These are phyloP conservation scores for Citrus cavaleriei DNA, from an alignment of 345 rosid species.

Conservation along the genomic window DNA sequence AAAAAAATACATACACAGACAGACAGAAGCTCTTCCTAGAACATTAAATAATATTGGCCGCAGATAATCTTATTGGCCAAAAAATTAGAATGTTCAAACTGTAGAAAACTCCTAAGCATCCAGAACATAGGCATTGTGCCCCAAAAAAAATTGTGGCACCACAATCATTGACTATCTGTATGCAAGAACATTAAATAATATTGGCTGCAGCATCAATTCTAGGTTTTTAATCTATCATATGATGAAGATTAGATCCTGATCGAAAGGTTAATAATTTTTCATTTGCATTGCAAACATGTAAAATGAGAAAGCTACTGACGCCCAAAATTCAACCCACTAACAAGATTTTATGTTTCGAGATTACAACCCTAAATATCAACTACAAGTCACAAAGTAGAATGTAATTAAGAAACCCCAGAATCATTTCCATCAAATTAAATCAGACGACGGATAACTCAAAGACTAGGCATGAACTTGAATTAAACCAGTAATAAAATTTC, in stretches of 20 bases:
- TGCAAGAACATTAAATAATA: neutral
- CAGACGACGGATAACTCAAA: too few species aligned
- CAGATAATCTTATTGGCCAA: neutral
- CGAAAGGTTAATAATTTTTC: neutral
- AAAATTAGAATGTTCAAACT: neutral
- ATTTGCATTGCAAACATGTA: neutral
- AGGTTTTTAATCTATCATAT: neutral
- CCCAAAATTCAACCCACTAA: neutral
- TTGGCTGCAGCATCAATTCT: neutral
- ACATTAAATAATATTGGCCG: neutral
- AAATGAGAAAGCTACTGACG: neutral
- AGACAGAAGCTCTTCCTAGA: neutral
- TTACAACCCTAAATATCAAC: neutral
- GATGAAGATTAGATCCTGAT: neutral
- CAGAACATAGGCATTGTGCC: neutral
- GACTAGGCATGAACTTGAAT: too few species aligned
- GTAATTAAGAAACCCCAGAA: neutral
- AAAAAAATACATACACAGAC: neutral
- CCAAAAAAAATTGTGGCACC: neutral
- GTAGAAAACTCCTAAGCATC: neutral
- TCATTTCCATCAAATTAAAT: neutral
- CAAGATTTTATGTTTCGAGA: neutral
- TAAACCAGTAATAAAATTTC: too few species aligned
- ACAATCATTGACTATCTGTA: neutral
- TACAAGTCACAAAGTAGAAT: neutral